These are phyloP conservation scores for Barnettozyma pratensis DNA, from an alignment of 805 yeast genomes.

Conservation along the genomic window DNA sequence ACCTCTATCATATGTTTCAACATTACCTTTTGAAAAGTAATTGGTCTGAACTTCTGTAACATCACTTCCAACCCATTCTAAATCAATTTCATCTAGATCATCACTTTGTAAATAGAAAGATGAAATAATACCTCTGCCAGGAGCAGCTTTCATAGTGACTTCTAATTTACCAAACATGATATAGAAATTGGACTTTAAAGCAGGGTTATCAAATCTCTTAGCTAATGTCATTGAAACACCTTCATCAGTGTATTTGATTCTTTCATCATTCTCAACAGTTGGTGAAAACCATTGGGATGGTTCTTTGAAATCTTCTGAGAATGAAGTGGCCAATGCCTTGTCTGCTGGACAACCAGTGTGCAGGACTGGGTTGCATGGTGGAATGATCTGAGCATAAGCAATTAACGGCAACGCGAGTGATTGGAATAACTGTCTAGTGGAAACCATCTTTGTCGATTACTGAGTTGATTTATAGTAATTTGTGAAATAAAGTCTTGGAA, in stretches of 20 bases:
- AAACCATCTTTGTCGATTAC: not conserved
- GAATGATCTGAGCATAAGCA: constrained; percentile 12
- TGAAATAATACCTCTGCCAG: constrained; percentile 76
- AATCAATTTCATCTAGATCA: constrained; percentile 84
- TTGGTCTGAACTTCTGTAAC: constrained; percentile 68
- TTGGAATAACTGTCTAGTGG: not conserved
- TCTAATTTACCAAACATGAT: constrained; percentile 87
- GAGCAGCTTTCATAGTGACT: constrained; percentile 63
- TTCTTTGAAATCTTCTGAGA: constrained; percentile 46
- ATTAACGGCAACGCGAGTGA: constrained; percentile 1
- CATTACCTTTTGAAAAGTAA: constrained; percentile 77
- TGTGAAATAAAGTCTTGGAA: no score
- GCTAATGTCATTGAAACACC: constrained; percentile 63
- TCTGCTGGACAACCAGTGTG: constrained; percentile 39
- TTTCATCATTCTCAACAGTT: constrained; percentile 31
- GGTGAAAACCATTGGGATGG: constrained; percentile 37
- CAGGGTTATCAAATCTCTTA: constrained; percentile 70
- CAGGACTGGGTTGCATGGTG: constrained; percentile 41
- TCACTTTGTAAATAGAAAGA: constrained; percentile 78
- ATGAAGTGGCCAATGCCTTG: constrained; percentile 56
- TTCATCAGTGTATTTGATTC: constrained; percentile 40
- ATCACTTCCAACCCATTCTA: constrained; percentile 86
- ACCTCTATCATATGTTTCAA: constrained; percentile 77
- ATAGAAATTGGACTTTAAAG: constrained; percentile 71
- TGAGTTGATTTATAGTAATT: no score